Conservation (phyloP, 164 flowering plant species). For the Piper betle region DNA sequence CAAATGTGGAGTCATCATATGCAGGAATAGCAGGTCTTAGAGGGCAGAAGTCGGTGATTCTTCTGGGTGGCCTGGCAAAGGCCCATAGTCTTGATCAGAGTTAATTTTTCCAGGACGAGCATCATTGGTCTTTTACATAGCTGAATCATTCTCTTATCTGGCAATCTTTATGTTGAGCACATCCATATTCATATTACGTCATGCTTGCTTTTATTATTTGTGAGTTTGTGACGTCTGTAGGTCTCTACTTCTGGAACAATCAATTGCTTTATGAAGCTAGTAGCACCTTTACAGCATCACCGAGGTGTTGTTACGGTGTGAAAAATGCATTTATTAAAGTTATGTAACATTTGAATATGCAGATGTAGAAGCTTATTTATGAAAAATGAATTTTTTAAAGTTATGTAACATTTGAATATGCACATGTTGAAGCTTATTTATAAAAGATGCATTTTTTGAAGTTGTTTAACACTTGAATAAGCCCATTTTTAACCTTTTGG, state of each 20-base stretch:
- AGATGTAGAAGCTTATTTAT: no score
- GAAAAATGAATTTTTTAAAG: no score
- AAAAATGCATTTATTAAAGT: background rate
- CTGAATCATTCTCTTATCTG: background rate
- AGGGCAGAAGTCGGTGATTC: constrained; percentile 25
- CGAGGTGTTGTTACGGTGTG: constrained; percentile 29
- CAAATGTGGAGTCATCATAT: constrained; percentile 36
- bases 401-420: no score
- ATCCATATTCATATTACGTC: background rate
- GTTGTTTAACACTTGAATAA: no score
- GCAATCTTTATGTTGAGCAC: background rate
- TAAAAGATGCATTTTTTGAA: no score
- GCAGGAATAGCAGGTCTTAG: constrained; percentile 30
- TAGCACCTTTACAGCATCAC: constrained; percentile 24
- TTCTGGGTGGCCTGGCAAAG: constrained; percentile 43
- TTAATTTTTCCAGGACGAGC: background rate
- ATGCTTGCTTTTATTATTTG: background rate
- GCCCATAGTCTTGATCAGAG: constrained; percentile 8
- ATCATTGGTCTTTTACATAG: background rate
- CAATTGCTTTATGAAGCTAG: constrained; percentile 27
- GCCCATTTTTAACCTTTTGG: background rate
- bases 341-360: no score
- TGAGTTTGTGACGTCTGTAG: constrained; percentile 11
- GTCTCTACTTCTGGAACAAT: constrained; percentile 9
- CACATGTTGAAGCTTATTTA: no score